These are phyloP conservation scores for Leptoxyphium fumago DNA, from an alignment of 2,329 filamentous ascomycete genomes.

Conservation along the genomic window DNA sequence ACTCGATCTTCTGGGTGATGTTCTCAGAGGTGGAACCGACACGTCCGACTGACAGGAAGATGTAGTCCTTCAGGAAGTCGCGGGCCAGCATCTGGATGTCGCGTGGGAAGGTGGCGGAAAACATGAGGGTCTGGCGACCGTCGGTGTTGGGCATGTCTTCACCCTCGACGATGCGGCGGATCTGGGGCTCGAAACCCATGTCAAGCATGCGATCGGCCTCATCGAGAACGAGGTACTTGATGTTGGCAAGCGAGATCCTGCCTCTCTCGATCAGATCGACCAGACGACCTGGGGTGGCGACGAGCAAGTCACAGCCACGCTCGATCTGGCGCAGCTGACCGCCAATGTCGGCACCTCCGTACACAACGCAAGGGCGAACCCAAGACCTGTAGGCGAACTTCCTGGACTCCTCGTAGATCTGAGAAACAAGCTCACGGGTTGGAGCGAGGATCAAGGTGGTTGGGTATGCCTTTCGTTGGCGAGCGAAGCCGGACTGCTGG, in stretches of 20 bases:
- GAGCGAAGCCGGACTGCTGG: conserved; percentile 60
- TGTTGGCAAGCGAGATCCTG: conserved; percentile 92
- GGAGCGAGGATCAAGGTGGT: conserved; percentile 92
- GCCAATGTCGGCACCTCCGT: conserved; percentile 97
- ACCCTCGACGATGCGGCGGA: conserved; percentile 92
- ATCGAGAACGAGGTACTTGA: conserved; percentile 97
- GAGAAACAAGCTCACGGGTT: conserved; percentile 94
- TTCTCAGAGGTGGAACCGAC: conserved; percentile 99
- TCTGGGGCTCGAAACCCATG: conserved; percentile 99
- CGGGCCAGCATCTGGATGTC: conserved; percentile 98
- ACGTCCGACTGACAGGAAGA: conserved; percentile 96
- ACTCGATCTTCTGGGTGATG: conserved; percentile 97
- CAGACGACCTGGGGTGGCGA: conserved; percentile 91
- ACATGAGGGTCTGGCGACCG: conserved; percentile 96
- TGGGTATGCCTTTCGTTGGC: conserved; percentile 94
- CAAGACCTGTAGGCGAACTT: conserved; percentile 98
- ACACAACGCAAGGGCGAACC: conserved; percentile 96
- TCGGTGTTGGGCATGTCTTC: conserved; percentile 88
- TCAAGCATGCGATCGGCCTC: conserved; percentile 99
- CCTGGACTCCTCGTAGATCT: conserved; percentile 94
- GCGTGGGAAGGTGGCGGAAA: conserved; percentile 96
- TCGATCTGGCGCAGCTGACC: conserved; percentile 97
- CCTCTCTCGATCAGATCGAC: conserved; percentile 98
- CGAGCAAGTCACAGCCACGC: conserved; percentile 89
- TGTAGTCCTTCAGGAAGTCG: conserved; percentile 97